Base-by-base conservation (phyloP, 176 grass and related monocot genomes). In the Carex myosuroides region DNA sequence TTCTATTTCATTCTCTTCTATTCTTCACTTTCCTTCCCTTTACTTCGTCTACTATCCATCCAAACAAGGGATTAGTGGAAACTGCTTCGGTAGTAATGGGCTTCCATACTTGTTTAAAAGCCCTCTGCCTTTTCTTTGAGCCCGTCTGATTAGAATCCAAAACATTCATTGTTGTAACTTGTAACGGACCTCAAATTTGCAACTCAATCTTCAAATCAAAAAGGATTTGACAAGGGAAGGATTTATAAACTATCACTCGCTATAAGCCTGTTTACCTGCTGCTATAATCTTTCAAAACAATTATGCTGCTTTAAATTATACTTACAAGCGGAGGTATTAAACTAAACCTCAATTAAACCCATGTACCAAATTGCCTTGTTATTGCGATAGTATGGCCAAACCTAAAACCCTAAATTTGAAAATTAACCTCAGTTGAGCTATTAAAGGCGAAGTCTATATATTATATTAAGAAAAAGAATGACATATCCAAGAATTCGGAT, bases 371-470 rank as follows among this genome's bases (percentile, higher is more conserved):
- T 26, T 21, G 14, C 39, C 24, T 21, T 6, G 8, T 24, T 46
- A 26, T 26, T 67, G 64, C 29, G 16, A 16, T 7, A 67, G 12
- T 37, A 50, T 22, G 20, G 41, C n/a, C 6, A 73, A 48, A 64
- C 22, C 24, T 79, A 32, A 59, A 79, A 64, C 58, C 58, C 79
- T 46, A 81, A 81, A 81, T 63, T 80, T 10, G 30, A 20, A 18
- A 60, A 42, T 37, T 21, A 80, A 14, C n/a, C 48, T 54, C 42
- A 53, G 54, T 13, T 26, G 9, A 76, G 22, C 18, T 3, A 76
- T 26, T 24, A 75, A 75, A 10, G 8, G 6, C 33, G 33, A 35
- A 3, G 33, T 35, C 33, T 4, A 35, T 35, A 70, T 44, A 42
- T 18, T 44, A 42, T 70, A 76, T 35, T 35, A 74, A 50, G 56